Evolutionary conservation across 2,329 filamentous ascomycete species (phyloP), one percentile per base, ranked within the genome.

Genomic region (Alternaria atra): DNA sequence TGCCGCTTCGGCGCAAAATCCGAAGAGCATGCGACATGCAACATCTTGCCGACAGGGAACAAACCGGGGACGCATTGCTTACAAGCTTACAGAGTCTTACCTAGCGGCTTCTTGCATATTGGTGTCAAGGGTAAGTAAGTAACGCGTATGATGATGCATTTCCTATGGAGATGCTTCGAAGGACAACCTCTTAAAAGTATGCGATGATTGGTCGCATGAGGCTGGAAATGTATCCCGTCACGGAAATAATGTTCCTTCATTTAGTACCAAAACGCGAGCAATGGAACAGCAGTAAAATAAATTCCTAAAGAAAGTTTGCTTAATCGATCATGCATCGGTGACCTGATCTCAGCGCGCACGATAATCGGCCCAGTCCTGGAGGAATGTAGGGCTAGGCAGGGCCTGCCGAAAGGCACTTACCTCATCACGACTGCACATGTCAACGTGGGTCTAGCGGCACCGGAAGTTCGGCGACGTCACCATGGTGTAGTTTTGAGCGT

Each of bases 381-480:
- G 34, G 43, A 34, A 46, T 61, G 53, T 39, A 48, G 55, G 52
- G 54, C 52, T 47, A 62, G 62, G 58, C 71, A 68, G 63, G 62
- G 65, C 50, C 63, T 67, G 72, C 73, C 68, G 71, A 73, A 60
- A 37, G 52, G 52, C 32, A 58, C 59, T 71, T 70, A 70, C 68
- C 67, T 71, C 63, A 72, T 67, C 63, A 60, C 15, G 43, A 23
- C 54, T 58, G 50, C 53, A 52, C 43, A 52, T 58, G 50, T 43
- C 23, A 44, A 30, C 20, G 55, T 55, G 52, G 46, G 59, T 55
- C 62, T 65, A 70, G 60, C 68, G 68, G 68, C 61, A 65, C 60
- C 60, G 72, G 71, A 67, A 68, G 52, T 51, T 75, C 75, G 75
- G 73, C 76, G 75, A 78, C 76, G 76, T 78, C 76, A 78, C 74